A percentile compares a stretch with the other conserved stretches of the same genome.
Conservation (phyloP, 495 filamentous ascomycete species). For the Hypoxylon crocopeplum region DNA sequence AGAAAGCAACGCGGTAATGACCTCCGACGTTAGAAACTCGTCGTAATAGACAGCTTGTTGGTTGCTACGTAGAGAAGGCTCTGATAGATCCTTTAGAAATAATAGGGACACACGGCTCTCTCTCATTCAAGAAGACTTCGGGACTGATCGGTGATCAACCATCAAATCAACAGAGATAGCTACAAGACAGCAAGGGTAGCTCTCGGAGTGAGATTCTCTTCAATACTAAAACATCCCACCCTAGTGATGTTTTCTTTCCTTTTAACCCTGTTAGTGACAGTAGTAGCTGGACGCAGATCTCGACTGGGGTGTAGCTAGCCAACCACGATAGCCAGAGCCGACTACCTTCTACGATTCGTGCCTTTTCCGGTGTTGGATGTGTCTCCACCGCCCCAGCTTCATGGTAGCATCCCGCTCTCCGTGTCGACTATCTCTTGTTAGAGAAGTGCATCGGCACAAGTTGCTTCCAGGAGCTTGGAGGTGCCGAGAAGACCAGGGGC, state of each 20-base stretch:
- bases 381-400: conserved; percentile 30
- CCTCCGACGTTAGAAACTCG: too few relatives aligned
- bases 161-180: conserved; percentile 10
- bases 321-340: conserved; percentile 11
- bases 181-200: conserved; percentile 36
- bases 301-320: conserved; percentile 26
- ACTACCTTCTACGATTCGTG: conserved; percentile 22
- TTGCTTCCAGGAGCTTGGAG: conserved; percentile 37
- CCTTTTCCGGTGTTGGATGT: conserved; percentile 15
- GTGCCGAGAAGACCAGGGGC: conserved; percentile 21
- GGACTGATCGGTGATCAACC: conserved; percentile 14
- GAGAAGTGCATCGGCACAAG: conserved; percentile 48
- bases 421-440: conserved; percentile 41
- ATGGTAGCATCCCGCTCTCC: conserved; percentile 42
- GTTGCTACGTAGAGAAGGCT: too few relatives aligned
- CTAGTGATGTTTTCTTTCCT: conserved; percentile 17
- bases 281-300: conserved; percentile 26
- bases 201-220: conserved; percentile 22
- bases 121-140: conserved; percentile 12
- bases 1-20: too few relatives aligned
- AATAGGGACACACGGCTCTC: too few relatives aligned
- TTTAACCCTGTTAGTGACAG: conserved; percentile 24
- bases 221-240: conserved; percentile 28
- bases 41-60: too few relatives aligned
- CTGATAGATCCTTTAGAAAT: too few relatives aligned